Percentiles rank a stretch among this genome's conserved stretches.
phyloP scores from a whole-genome alignment of 2,329 filamentous ascomycete genomes.

The Aureobasidium pullulans region DNA sequence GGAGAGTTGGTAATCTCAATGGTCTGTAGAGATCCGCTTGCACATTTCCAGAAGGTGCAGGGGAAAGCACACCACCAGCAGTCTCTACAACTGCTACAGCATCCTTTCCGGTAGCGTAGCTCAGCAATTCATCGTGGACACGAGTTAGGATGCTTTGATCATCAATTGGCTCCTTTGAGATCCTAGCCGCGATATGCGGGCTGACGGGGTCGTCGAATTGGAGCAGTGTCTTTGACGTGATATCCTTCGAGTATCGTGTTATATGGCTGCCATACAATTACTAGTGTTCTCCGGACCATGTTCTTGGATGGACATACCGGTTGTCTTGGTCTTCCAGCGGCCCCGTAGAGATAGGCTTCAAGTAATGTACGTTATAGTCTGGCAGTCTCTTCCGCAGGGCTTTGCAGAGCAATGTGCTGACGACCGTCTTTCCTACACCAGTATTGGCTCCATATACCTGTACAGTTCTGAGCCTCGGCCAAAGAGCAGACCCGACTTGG shows the following conservation, averaged over 20 bases:
- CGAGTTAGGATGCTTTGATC: constrained; percentile 28
- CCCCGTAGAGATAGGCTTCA: constrained; percentile 80
- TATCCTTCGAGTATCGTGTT: constrained; percentile 47
- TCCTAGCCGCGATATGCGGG: constrained; percentile 63
- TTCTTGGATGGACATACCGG: constrained; percentile 38
- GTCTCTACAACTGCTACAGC: constrained; percentile 71
- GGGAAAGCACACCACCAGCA: constrained; percentile 74
- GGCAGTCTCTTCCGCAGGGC: constrained; percentile 45
- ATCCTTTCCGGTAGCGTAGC: constrained; percentile 35
- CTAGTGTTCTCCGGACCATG: constrained; percentile 2
- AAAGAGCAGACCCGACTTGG: constrained; percentile 55
- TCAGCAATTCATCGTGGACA: constrained; percentile 34
- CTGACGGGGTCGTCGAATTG: constrained; percentile 70
- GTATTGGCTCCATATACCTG: constrained; percentile 82
- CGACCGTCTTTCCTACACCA: constrained; percentile 76
- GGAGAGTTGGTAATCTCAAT: constrained; percentile 62
- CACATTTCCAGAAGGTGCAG: constrained; percentile 64
- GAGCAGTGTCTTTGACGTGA: constrained; percentile 55
- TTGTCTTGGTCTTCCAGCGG: constrained; percentile 63
- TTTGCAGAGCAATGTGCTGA: constrained; percentile 64
- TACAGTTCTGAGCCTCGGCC: constrained; percentile 60
- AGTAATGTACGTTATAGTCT: constrained; percentile 50
- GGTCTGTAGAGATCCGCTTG: constrained; percentile 74
- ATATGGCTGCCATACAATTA: constrained; percentile 51
- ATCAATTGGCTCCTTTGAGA: constrained; percentile 8